Evolutionary conservation across 2,329 filamentous ascomycete genomes (phyloP), one percentile per base, ranked within the genome.

Genomic region (Pyrenophora seminiperda): DNA sequence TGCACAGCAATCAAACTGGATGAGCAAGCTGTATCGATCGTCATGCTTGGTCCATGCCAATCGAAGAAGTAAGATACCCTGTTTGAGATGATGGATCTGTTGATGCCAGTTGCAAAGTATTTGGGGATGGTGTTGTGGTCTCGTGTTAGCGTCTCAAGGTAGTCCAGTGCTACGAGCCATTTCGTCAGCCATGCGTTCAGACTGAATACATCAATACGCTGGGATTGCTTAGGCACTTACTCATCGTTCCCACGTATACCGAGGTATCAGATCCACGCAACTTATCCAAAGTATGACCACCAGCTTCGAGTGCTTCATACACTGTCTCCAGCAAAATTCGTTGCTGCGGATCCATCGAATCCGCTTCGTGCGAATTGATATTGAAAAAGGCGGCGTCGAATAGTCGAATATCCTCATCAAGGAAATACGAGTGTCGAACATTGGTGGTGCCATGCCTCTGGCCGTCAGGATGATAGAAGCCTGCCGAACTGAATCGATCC

Each of bases 271-370:
- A 63, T 7, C 71, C 69, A 10, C 69, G 51, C 1, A 65, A 54
- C 3, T 59, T 44, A 13, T 70, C 66, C 27, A 63, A 60, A 4
- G 62, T 56, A 0, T 70, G 54, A 7, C 70, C 72, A n/a, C 64
- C 73, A 45, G 62, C 72, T 40, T 77, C 75, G 1, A 83, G 54
- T 1, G 74, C 71, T 54, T 76, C 71, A 18, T 71, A 73, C 0
- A 65, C 61, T 7, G 63, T 63, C 48, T 73, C 71, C 0, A 73
- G 59, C 1, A 71, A 54, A 2, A 67, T 51, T 0, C 70, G 61
- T 30, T 74, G 70, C 24, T 72, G 65, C 2, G 68, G 69, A 39
- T 73, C 70, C 37, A 71, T 48, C 20, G 51, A 54, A 3, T 47
- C 57, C 5, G 67, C 66, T 31, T 72, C 69, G 17, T 61, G 50